A percentile compares a stretch with the other conserved stretches of the same genome.
phyloP scores from a whole-genome alignment of 345 rosid genomes.

The Limnanthes douglasii region DNA sequence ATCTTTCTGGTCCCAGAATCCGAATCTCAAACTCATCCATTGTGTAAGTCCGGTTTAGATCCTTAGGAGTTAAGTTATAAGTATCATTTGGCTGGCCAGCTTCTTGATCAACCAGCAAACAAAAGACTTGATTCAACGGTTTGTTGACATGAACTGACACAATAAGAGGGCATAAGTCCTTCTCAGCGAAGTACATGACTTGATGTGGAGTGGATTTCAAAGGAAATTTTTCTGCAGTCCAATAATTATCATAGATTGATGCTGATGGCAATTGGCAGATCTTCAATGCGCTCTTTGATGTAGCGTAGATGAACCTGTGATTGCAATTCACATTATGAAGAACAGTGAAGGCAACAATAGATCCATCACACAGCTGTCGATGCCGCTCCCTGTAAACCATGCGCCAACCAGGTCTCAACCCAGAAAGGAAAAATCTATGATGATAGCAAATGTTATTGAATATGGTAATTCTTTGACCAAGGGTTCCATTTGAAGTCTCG shows the following conservation, averaged over 20 bases:
- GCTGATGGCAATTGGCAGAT: conserved; percentile 82
- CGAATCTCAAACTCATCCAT: conserved; percentile 90
- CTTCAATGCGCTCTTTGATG: conserved; percentile 88
- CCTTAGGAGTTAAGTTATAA: conserved; percentile 65
- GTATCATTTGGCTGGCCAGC: conserved; percentile 80
- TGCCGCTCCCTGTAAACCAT: conserved; percentile 89
- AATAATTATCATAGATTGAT: conserved; percentile 82
- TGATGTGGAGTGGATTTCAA: conserved; percentile 96
- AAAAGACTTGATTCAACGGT: conserved; percentile 83
- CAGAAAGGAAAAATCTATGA: conserved; percentile 92
- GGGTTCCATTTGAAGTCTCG: conserved; percentile 35
- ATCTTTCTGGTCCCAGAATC: conserved; percentile 74
- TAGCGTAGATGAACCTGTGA: conserved; percentile 87
- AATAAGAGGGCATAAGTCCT: conserved; percentile 70
- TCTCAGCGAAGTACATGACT: conserved; percentile 84
- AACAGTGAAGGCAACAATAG: conserved; percentile 91
- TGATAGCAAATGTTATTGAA: conserved; percentile 76
- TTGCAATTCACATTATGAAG: conserved; percentile 96
- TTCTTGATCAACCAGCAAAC: conserved; percentile 90
- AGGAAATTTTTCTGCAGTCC: conserved; percentile 98
- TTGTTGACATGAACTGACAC: conserved; percentile 89
- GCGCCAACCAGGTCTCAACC: conserved; percentile 93
- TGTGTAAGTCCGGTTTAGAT: conserved; percentile 54
- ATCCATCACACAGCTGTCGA: conserved; percentile 91
- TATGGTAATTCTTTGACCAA: conserved; percentile 54